A percentile compares a stretch with the other conserved stretches of the same genome.
These are phyloP conservation scores for Saccharomycopsis sp. DNA, from an alignment of 805 yeast species.

Conservation along the genomic window DNA sequence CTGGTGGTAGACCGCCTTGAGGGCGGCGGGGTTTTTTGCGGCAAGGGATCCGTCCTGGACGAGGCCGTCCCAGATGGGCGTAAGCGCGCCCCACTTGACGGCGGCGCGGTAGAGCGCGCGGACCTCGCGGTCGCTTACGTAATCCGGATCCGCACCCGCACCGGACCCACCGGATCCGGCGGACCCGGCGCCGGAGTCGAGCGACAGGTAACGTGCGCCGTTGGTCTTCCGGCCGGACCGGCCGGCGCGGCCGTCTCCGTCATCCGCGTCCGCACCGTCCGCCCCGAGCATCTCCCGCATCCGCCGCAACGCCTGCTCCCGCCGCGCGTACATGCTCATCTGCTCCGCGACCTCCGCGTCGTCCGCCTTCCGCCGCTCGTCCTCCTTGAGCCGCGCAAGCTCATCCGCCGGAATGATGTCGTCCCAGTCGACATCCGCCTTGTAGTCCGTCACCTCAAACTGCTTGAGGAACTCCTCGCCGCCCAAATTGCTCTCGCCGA, in stretches of 20 bases:
- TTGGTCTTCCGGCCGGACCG: no score
- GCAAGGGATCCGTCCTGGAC: conserved; percentile 87
- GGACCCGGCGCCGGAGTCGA: no score
- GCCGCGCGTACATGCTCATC: conserved; percentile 76
- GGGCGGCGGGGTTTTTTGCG: conserved; percentile 70
- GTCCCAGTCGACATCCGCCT: conserved; percentile 98
- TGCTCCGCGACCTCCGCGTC: conserved; percentile 86
- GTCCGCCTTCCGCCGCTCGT: conserved; percentile 79
- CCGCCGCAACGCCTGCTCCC: conserved; percentile 65
- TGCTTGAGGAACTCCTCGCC: conserved; percentile 97
- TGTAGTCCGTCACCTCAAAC: conserved; percentile 96
- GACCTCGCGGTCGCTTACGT: no score
- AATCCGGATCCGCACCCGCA: conserved; percentile 36
- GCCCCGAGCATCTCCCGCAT: conserved; percentile 40
- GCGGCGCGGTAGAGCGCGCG: conserved; percentile 81
- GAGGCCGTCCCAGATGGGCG: conserved; percentile 72
- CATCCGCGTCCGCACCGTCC: conserved; percentile 36
- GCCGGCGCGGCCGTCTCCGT: conserved; percentile 34
- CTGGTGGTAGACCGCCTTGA: conserved; percentile 72
- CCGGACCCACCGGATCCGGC: no score
- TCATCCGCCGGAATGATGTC: conserved; percentile 97
- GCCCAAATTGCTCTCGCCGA: conserved; percentile 96
- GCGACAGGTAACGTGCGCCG: no score
- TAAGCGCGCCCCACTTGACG: conserved; percentile 72
- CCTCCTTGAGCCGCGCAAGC: conserved; percentile 78